Evolutionary conservation across 345 rosid genomes (phyloP).

Genomic region (Eucalyptus regnans): DNA sequence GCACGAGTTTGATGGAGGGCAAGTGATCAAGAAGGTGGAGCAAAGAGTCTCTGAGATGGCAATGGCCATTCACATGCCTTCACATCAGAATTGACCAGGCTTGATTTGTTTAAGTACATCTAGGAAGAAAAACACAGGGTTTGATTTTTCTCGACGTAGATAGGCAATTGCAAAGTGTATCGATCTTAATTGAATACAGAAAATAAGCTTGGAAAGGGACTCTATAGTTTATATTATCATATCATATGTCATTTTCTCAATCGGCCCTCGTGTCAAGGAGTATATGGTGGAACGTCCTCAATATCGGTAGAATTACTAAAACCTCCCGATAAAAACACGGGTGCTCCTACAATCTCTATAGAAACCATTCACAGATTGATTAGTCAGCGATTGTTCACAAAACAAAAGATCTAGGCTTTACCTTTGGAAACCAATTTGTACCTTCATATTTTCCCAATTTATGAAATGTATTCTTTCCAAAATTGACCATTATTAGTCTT

Average conservation of each 20-base stretch:
- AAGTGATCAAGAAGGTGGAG: neutral
- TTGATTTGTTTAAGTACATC: neutral
- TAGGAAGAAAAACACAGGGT: neutral
- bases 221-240: neutral
- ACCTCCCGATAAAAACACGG: neutral
- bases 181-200: neutral
- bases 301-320: neutral
- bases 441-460: neutral
- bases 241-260: neutral
- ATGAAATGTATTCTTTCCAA: neutral
- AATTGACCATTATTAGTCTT: neutral
- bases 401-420: neutral
- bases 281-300: neutral
- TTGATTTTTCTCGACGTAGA: neutral
- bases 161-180: neutral
- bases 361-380: neutral
- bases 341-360: neutral
- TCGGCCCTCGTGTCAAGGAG: neutral
- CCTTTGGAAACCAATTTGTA: neutral
- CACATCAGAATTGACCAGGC: neutral
- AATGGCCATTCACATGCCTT: neutral
- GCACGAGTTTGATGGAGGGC: neutral
- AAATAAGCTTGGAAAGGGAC: neutral
- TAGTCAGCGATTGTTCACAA: neutral
- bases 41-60: neutral